These are phyloP conservation scores for Micractinium conductrix DNA, from an alignment of 139 green algal species.

Conservation along the genomic window DNA sequence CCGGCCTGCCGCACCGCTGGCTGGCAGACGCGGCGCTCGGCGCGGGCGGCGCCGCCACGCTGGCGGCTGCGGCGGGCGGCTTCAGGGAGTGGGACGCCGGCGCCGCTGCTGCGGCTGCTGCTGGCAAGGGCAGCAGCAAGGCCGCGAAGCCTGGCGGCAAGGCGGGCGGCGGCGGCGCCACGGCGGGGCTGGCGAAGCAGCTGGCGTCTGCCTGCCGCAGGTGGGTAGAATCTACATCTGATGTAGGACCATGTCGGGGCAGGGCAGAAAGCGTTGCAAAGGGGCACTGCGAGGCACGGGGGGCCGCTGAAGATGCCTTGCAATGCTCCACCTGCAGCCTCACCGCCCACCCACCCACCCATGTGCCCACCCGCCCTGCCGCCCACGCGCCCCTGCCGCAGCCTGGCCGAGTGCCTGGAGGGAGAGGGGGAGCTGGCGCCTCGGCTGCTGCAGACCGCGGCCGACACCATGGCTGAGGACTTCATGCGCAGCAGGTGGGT, in stretches of 20 bases:
- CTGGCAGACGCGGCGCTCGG: neutral
- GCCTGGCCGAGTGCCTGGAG: conserved; percentile 61
- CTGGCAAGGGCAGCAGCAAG: neutral
- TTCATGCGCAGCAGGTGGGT: conserved; percentile 26
- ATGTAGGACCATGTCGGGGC: no score
- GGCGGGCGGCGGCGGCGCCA: neutral
- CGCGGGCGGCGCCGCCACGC: neutral
- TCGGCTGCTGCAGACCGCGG: conserved; percentile 19
- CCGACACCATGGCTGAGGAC: conserved; percentile 34
- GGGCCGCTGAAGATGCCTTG: no score
- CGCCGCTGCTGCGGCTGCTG: neutral
- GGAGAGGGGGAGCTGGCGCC: conserved; percentile 23
- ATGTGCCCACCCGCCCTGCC: no score
- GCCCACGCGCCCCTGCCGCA: no score
- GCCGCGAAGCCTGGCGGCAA: neutral
- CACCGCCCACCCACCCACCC: no score
- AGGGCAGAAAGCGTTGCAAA: no score
- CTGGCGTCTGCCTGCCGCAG: conserved; percentile 52
- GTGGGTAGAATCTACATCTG: no score
- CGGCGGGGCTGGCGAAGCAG: neutral
- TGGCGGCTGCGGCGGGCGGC: conserved; percentile 11
- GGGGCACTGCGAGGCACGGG: no score
- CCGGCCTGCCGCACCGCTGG: conserved; percentile 18
- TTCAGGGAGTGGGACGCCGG: neutral
- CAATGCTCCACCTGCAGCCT: no score